These are phyloP conservation scores for Scutellaria minor DNA, from an alignment of 257 asterid species.

Conservation along the genomic window DNA sequence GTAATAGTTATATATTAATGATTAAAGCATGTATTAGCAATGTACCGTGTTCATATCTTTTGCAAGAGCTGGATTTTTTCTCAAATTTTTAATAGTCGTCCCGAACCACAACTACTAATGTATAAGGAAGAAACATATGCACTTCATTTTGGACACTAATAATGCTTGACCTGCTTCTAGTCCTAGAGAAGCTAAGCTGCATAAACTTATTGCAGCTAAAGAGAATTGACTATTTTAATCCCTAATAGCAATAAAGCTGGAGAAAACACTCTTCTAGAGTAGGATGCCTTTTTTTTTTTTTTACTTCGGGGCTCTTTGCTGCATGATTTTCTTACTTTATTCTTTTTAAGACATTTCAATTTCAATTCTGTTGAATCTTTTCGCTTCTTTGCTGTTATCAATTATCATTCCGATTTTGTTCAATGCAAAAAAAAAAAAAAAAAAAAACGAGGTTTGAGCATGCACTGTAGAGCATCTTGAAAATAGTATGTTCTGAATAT, in stretches of 20 bases:
- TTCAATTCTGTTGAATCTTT: conserved; percentile 21
- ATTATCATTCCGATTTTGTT: not conserved
- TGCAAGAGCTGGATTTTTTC: conserved; percentile 21
- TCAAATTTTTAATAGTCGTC: not conserved
- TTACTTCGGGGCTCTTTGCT: not conserved
- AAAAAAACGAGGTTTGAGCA: conserved; percentile 16
- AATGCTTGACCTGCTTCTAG: not conserved
- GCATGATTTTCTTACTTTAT: conserved; percentile 13
- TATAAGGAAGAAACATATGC: too few species aligned
- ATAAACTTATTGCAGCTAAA: not conserved
- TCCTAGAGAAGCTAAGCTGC: conserved; percentile 21
- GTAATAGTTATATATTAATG: conserved; percentile 1
- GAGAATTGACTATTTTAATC: not conserved
- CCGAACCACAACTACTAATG: not conserved
- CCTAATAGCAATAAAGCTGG: not conserved
- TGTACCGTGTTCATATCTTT: not conserved
- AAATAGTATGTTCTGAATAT: conserved; percentile 35
- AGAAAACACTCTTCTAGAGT: not conserved
- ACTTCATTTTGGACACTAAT: not conserved
- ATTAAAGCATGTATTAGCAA: conserved; percentile 19
- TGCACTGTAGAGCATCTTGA: conserved; percentile 5
- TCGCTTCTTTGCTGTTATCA: conserved; percentile 6
- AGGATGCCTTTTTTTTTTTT: not conserved
- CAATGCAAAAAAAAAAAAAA: not conserved
- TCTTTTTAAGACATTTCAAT: not conserved